Evolutionary conservation across 768 basidiomycete genomes (phyloP).

Genomic region (Russula dissimulans): DNA sequence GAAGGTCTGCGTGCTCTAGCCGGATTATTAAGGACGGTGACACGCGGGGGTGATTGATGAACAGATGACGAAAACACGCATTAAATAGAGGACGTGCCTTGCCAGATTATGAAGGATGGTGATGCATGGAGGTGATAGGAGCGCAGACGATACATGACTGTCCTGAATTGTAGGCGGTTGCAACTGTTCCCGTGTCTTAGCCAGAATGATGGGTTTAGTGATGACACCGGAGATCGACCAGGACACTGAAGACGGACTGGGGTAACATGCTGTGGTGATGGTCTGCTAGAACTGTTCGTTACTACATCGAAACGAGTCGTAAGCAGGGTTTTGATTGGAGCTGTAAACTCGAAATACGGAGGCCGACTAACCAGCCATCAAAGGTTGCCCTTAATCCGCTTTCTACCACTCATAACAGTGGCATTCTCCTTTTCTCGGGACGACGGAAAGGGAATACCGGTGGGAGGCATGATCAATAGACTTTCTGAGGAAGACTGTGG

Average conservation of each 20-base stretch:
- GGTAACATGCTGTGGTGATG: neutral
- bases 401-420: neutral
- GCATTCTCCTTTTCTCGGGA: neutral
- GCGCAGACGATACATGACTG: neutral
- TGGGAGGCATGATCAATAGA: neutral
- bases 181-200: neutral
- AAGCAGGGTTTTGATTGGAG: neutral
- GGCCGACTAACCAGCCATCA: constrained; percentile 3
- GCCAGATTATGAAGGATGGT: too few species aligned
- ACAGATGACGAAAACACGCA: too few species aligned
- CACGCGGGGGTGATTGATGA: too few species aligned
- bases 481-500: neutral
- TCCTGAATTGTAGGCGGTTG: neutral
- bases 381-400: neutral
- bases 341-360: too few species aligned
- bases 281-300: neutral
- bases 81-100: too few species aligned
- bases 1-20: too few species aligned
- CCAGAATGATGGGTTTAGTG: constrained; percentile 1
- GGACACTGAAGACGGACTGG: neutral
- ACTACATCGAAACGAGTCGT: neutral
- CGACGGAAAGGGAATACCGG: neutral
- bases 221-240: neutral
- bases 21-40: too few species aligned
- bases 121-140: neutral